phyloP scores from a whole-genome alignment of 768 basidiomycete genomes.

The Dentipellis fragilis region DNA sequence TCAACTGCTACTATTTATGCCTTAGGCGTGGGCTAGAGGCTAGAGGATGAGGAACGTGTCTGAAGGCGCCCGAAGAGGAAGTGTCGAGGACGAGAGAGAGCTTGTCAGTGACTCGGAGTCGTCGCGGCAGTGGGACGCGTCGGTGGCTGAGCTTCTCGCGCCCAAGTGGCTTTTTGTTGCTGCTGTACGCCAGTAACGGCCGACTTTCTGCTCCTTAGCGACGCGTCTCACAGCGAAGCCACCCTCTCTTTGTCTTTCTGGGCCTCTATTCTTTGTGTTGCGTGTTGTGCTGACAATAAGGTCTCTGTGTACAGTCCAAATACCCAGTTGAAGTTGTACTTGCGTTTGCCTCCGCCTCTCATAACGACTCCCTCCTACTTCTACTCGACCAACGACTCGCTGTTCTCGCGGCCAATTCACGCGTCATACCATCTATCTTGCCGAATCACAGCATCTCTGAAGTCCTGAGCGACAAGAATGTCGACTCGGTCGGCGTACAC shows the following conservation, averaged over 20 bases:
- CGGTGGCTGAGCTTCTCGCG: conserved; percentile 3
- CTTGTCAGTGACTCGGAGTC: neutral
- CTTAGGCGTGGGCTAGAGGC: too few species aligned
- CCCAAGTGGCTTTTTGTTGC: conserved; percentile 1
- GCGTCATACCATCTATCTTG: neutral
- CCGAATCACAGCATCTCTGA: too few species aligned
- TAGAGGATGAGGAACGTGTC: neutral
- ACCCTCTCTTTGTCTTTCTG: neutral
- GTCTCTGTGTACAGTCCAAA: too few species aligned
- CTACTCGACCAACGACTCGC: neutral
- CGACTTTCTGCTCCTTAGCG: neutral
- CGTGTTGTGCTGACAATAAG: neutral
- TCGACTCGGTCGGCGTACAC: conserved; percentile 7
- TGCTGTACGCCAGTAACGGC: neutral
- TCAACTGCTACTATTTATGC: too few species aligned
- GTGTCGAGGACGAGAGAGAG: neutral
- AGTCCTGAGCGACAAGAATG: conserved; percentile 1
- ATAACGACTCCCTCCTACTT: neutral
- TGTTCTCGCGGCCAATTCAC: neutral
- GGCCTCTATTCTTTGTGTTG: neutral
- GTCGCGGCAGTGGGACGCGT: neutral
- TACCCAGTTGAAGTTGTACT: too few species aligned
- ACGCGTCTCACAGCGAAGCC: neutral
- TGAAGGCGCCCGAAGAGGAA: neutral
- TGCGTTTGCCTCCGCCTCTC: too few species aligned